These are phyloP conservation scores for Boletus coccyginus DNA, from an alignment of 768 basidiomycete genomes.

Conservation along the genomic window DNA sequence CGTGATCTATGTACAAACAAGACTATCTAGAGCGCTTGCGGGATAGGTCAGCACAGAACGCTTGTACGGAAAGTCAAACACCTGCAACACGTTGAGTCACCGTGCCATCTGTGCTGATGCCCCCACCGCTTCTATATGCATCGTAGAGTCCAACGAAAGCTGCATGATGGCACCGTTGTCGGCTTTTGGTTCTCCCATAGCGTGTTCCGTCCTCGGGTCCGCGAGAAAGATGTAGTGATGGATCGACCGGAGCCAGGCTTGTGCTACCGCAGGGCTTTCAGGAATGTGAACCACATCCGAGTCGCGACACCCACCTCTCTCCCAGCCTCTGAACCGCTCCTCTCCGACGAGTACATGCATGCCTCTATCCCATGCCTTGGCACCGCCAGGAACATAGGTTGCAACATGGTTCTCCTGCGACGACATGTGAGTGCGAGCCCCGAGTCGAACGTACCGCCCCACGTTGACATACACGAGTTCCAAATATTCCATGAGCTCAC, in stretches of 20 bases:
- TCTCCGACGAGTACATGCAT: conserved; percentile 48
- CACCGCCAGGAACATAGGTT: conserved; percentile 26
- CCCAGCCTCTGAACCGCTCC: conserved; percentile 42
- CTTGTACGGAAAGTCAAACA: conserved; percentile 28
- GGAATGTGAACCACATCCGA: neutral
- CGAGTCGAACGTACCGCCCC: neutral
- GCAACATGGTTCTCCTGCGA: conserved; percentile 21
- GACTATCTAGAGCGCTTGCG: conserved; percentile 11
- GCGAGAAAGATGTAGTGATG: conserved; percentile 43
- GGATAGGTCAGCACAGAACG: conserved; percentile 12
- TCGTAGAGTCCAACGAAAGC: conserved; percentile 10
- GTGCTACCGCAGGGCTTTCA: conserved; percentile 12
- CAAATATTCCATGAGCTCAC: conserved; percentile 39
- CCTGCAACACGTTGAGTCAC: conserved; percentile 1
- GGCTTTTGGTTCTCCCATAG: conserved; percentile 42
- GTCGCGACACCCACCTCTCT: conserved; percentile 35
- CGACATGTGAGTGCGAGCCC: neutral
- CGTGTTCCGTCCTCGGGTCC: conserved; percentile 40
- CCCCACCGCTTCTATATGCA: conserved; percentile 23
- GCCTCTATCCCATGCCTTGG: conserved; percentile 34
- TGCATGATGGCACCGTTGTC: conserved; percentile 32
- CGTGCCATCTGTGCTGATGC: too few species aligned
- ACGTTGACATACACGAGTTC: conserved; percentile 50
- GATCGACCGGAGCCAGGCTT: conserved; percentile 27
- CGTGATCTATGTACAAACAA: neutral